Conservation (phyloP, 352 stramenopile genomes). For the Saprolegnia diclina region DNA sequence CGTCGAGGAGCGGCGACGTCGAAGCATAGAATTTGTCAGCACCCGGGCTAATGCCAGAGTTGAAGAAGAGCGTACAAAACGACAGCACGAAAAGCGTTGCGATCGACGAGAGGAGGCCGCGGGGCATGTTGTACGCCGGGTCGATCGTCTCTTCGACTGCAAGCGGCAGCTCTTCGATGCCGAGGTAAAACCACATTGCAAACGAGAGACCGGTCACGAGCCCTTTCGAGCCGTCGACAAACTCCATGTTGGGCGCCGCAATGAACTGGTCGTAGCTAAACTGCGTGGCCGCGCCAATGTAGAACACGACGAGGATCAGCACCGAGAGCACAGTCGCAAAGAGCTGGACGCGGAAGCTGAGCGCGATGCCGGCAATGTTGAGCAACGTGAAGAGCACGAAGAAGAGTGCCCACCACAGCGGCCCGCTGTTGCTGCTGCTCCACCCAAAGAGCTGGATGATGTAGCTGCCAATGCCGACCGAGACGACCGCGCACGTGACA, state of each 20-base stretch:
- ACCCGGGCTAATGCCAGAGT: constrained; percentile 56
- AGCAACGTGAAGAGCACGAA: constrained; percentile 57
- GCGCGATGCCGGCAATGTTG: constrained; percentile 53
- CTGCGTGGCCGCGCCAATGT: constrained; percentile 49
- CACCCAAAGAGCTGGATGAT: constrained; percentile 40
- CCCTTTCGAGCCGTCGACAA: constrained; percentile 41
- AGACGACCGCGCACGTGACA: constrained; percentile 52
- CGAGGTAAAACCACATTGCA: constrained; percentile 64
- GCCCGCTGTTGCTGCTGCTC: background rate
- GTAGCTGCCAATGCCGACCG: constrained; percentile 62
- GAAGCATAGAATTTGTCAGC: constrained; percentile 40
- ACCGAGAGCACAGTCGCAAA: constrained; percentile 51
- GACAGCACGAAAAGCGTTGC: constrained; percentile 43
- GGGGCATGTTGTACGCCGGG: constrained; percentile 51
- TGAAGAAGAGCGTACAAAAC: constrained; percentile 58
- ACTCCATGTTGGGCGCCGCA: constrained; percentile 41
- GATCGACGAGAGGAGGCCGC: constrained; percentile 53
- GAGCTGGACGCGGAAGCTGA: constrained; percentile 61
- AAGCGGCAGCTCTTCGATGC: constrained; percentile 59
- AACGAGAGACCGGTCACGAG: constrained; percentile 56
- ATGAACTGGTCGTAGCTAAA: constrained; percentile 58
- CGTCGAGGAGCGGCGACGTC: constrained; percentile 45
- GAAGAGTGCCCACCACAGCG: constrained; percentile 52
- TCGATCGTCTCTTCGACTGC: constrained; percentile 63
- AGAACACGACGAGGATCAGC: constrained; percentile 56